Evolutionary conservation across 2,329 filamentous ascomycete species (phyloP), one percentile per base, ranked within the genome.

Genomic region (Amylocarpus encephaloides): DNA sequence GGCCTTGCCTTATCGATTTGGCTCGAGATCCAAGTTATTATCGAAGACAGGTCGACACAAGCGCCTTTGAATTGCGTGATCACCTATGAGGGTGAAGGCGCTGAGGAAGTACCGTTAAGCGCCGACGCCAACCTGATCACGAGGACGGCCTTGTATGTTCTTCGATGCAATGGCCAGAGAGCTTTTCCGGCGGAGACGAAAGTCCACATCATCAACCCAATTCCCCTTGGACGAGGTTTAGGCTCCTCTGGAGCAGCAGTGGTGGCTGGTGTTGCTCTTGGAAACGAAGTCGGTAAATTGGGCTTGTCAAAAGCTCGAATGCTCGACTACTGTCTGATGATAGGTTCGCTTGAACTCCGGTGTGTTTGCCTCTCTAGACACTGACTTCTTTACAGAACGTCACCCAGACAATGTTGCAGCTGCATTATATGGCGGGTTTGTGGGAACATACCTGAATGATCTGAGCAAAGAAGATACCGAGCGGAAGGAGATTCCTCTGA

Each of bases 281-380:
- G 85, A 36, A 95, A 93, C 71, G 85, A 94, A 67, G 86, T 93
- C 42, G 92, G 91, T 34, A 78, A 85, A 30, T 76, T 98, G 54
- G 76, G 84, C 36, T 73, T 98, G 56, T 82, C 80, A 51, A 84
- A 88, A 63, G 86, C 88, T 57, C 79, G 93, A 35, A 79, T 98
- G 66, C 84, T 98, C 62, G 93, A 98, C 71, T 98, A 90, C 68
- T 95, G 89, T 66, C 75, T 98, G 59, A 98, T 98, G 93, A 95
- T 96, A 69, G 88, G 84, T 86, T 68, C 58, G 73, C 66, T 36
- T 32, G 26, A 12, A 29, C 34, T 15, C 46, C 1, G 1, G 5
- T n/a, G 10, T 13, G 13, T 3, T 2, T 41, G 35, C 6, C 10
- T 15, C n/a, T 7, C 6, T 43, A 5, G 18, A 35, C 18, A 7